These are phyloP conservation scores for Fusarium gaditjirri DNA, from an alignment of 2,329 filamentous ascomycete species.

Conservation along the genomic window DNA sequence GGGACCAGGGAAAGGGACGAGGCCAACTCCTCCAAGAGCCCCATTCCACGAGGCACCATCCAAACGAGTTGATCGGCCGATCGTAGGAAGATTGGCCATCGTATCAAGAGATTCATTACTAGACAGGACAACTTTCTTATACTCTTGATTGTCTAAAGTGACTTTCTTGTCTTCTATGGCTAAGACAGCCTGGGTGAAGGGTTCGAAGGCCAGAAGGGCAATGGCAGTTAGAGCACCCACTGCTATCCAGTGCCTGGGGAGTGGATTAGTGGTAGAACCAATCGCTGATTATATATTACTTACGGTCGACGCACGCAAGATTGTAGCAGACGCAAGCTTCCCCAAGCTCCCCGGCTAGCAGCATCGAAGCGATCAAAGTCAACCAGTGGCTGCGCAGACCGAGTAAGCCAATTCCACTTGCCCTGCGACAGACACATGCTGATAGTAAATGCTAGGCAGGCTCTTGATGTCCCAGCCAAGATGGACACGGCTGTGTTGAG, in stretches of 20 bases:
- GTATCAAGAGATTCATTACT: not conserved
- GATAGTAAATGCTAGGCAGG: not conserved
- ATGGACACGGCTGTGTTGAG: slow-evolving; percentile 28
- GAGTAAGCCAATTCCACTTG: slow-evolving; percentile 31
- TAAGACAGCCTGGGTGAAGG: slow-evolving; percentile 12
- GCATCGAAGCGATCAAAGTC: slow-evolving; percentile 35
- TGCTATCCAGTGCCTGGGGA: slow-evolving; percentile 1
- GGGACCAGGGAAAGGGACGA: not conserved
- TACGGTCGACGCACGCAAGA: slow-evolving; percentile 13
- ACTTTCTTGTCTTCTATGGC: not conserved
- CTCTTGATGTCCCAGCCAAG: slow-evolving; percentile 8
- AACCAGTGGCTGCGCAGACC: not conserved
- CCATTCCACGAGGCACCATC: not conserved
- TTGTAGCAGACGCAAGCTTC: slow-evolving; percentile 7
- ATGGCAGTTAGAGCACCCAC: slow-evolving; percentile 5
- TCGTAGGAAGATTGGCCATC: not conserved
- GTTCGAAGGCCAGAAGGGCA: not conserved
- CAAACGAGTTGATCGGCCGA: not conserved
- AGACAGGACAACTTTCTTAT: not conserved
- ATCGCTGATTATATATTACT: not conserved
- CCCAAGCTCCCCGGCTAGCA: slow-evolving; percentile 25
- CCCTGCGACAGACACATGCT: slow-evolving; percentile 26
- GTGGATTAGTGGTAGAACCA: not conserved
- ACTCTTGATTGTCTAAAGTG: not conserved
- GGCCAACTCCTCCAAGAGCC: accelerated